Percentiles rank a stretch among this genome's conserved stretches.
phyloP scores from a whole-genome alignment of 2,329 filamentous ascomycete genomes.

The Pezicula neosporulosa region DNA sequence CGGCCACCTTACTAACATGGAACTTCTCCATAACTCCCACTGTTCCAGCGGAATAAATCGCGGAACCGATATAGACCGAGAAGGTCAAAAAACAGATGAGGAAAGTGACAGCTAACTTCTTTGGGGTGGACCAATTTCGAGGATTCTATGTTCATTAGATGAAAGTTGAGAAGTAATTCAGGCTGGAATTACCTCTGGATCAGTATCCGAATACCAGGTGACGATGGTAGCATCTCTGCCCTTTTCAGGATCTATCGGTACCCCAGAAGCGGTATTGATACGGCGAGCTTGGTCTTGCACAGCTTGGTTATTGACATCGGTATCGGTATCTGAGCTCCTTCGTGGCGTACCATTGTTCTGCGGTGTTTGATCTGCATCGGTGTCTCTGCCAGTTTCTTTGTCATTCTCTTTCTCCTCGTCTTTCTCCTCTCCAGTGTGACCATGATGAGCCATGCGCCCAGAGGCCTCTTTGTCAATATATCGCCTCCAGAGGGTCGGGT shows the following conservation, averaged over 20 bases:
- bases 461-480: conserved; percentile 48
- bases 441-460: conserved; percentile 41
- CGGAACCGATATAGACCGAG: conserved; percentile 22
- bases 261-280: conserved; percentile 35
- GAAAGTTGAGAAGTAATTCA: conserved; percentile 20
- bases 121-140: conserved; percentile 4
- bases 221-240: conserved; percentile 46
- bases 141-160: conserved; percentile 26
- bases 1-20: conserved; percentile 39
- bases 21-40: conserved; percentile 37
- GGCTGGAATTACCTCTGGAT: conserved; percentile 33
- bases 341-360: not conserved
- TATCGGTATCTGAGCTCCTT: conserved; percentile 13
- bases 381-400: conserved; percentile 27
- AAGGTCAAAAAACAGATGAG: conserved; percentile 18
- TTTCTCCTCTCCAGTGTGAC: conserved; percentile 25
- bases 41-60: conserved; percentile 46
- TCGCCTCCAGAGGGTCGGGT: conserved; percentile 43
- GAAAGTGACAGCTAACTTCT: conserved; percentile 14
- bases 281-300: conserved; percentile 12
- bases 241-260: conserved; percentile 46
- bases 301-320: conserved; percentile 7
- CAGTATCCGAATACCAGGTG: conserved; percentile 46
- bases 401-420: conserved; percentile 13
- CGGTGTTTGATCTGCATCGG: not conserved